Conservation (phyloP, 768 basidiomycete species). For the Calocera cornea region DNA sequence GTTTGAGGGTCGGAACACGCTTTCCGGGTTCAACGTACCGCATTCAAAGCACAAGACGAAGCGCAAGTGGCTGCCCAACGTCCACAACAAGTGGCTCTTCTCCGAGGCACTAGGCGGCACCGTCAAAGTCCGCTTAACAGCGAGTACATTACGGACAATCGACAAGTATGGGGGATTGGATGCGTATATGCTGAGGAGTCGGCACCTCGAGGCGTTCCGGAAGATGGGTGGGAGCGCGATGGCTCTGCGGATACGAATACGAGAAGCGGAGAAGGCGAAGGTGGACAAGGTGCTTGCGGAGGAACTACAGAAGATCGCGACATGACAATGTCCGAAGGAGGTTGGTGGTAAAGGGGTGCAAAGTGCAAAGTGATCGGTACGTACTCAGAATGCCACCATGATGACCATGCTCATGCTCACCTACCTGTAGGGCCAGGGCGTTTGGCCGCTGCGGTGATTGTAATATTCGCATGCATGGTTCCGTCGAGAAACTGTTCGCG, state of each 20-base stretch:
- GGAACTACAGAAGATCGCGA: background rate
- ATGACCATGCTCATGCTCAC: too few relatives aligned
- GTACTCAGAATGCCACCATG: too few relatives aligned
- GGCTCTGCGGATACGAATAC: background rate
- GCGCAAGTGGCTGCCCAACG: conserved; percentile 76
- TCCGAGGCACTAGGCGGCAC: conserved; percentile 49
- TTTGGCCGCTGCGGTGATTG: too few relatives aligned
- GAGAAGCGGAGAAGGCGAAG: conserved; percentile 1
- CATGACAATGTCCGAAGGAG: too few relatives aligned
- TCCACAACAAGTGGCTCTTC: conserved; percentile 59
- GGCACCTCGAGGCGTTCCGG: conserved; percentile 11
- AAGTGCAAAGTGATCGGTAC: too few relatives aligned
- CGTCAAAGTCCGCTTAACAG: conserved; percentile 57
- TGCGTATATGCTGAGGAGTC: conserved; percentile 40
- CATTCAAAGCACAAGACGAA: conserved; percentile 81
- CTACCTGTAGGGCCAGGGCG: too few relatives aligned
- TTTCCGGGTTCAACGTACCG: conserved; percentile 78
- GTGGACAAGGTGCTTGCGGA: conserved; percentile 2
- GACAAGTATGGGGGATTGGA: conserved; percentile 73
- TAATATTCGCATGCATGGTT: too few relatives aligned
- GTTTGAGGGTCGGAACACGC: conserved; percentile 67
- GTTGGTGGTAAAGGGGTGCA: too few relatives aligned
- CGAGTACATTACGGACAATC: conserved; percentile 64
- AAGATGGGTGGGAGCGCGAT: conserved; percentile 9
- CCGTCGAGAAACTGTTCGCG: too few relatives aligned